Evolutionary conservation across 2,329 filamentous ascomycete genomes (phyloP), one percentile per base, ranked within the genome.

Genomic region (Mariannaea elegans): DNA sequence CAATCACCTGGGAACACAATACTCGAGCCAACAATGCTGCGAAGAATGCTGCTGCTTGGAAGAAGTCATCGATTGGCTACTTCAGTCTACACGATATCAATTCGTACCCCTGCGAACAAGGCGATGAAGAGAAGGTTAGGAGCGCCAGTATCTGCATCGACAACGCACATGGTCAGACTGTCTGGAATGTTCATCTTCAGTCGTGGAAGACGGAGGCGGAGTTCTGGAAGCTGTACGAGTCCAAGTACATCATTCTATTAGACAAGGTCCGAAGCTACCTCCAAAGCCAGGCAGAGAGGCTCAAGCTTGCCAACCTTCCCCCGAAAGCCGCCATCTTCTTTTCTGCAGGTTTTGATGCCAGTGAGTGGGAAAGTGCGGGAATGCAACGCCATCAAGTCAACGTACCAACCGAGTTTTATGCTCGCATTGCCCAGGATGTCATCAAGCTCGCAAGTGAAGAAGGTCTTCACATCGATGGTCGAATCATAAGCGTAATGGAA

Each of bases 81-180:
- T 98, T 97, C 76, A 97, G 94, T 74, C 76, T 99, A 41, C 95
- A 99, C 75, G 95, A 99, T 72, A 97, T 99, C 79, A 98, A 99
- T 77, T 98, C 94, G 0, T 99, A 96, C 72, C 95, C 96, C 0
- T 99, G 95, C 74, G 95, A 99, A 75, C 87, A 85, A 73, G 95
- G 94, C n/a, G 94, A 98, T 62, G 87, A 91, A 58, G 92, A 95
- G 19, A 98, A 98, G 76, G 90, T 98, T 50, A 92, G 91, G 72
- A 97, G 94, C 69, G 95, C 96, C 2, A 97, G 94, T 78, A 79
- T 97, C 23, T 98, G 96, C 74, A 89, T 99, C 63, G 94, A 98
- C 61, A 94, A 94, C 70, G 93, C 94, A 0, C 95, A 99, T 73
- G 91, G 92, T 1, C 95, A 99, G 75, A 94, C 88, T 8, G 88